Evolutionary conservation across 768 basidiomycete species (phyloP).

Genomic region (Rhizopogon roseolus): DNA sequence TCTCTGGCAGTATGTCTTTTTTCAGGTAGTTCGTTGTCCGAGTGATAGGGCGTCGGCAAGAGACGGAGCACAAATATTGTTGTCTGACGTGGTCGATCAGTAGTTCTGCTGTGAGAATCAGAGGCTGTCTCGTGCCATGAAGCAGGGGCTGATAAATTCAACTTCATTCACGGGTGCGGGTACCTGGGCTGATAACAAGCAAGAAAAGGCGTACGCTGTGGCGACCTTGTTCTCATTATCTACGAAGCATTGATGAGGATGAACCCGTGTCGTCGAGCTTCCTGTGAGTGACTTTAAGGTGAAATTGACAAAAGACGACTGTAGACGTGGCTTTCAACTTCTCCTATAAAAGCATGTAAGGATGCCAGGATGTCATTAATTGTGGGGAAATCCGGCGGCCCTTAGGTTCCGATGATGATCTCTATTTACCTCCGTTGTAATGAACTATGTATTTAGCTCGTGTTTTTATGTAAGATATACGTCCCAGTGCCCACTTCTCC

Average conservation of each 20-base stretch:
- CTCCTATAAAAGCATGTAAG: no score
- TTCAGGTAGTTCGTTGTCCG: background rate
- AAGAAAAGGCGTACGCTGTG: background rate
- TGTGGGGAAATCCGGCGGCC: no score
- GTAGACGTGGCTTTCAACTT: background rate
- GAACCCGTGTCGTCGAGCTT: background rate
- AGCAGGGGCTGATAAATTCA: background rate
- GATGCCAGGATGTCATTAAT: no score
- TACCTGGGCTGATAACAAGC: no score
- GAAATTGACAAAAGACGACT: background rate
- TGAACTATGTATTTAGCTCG: constrained; percentile 1
- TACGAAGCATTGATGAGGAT: no score
- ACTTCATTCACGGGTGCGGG: background rate
- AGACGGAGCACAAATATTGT: background rate
- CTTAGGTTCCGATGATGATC: background rate
- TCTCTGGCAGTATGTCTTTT: no score
- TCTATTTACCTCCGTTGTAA: background rate
- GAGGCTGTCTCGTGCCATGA: constrained; percentile 1
- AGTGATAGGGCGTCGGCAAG: background rate
- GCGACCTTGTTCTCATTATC: background rate
- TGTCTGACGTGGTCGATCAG: background rate
- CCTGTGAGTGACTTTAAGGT: background rate
- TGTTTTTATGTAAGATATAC: constrained; percentile 22
- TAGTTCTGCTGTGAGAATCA: constrained; percentile 9
- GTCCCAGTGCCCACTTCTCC: background rate